Evolutionary conservation across 106 monocot species (phyloP).

Genomic region (Gastrodia elata): DNA sequence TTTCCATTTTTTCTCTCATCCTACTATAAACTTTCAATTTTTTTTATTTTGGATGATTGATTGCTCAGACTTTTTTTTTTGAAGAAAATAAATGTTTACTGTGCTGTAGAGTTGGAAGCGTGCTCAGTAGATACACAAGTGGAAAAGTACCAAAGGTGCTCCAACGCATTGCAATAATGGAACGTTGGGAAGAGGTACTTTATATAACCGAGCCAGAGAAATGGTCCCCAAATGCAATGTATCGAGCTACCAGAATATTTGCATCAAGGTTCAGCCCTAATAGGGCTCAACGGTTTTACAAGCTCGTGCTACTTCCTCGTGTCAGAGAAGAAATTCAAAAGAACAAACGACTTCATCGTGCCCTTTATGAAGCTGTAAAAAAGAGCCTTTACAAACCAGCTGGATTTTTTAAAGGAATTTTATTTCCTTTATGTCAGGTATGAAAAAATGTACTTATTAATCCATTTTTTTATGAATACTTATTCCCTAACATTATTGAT

Average conservation of each 20-base stretch:
- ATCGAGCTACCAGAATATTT: constrained; percentile 85
- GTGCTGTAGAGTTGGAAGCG: constrained; percentile 57
- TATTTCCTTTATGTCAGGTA: constrained; percentile 92
- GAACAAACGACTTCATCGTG: constrained; percentile 88
- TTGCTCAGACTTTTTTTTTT: no score
- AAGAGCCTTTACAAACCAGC: constrained; percentile 93
- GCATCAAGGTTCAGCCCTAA: constrained; percentile 65
- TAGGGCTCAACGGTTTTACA: constrained; percentile 65
- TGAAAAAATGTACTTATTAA: neutral
- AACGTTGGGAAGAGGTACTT: constrained; percentile 80
- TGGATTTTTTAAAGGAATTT: constrained; percentile 88
- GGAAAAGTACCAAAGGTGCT: constrained; percentile 93
- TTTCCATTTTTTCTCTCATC: neutral
- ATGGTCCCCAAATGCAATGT: constrained; percentile 96
- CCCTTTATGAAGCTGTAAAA: constrained; percentile 77
- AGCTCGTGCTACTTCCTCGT: constrained; percentile 71
- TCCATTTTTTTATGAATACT: neutral
- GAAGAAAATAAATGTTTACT: neutral
- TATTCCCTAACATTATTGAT: neutral
- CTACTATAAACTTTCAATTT: neutral
- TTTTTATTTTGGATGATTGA: neutral
- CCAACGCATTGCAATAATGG: constrained; percentile 65
- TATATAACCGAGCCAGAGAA: constrained; percentile 81
- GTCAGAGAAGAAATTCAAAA: constrained; percentile 89
- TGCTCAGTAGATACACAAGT: constrained; percentile 76